Base-by-base conservation (phyloP, 768 basidiomycete genomes). In the Porpolomopsis calyptriformis region DNA sequence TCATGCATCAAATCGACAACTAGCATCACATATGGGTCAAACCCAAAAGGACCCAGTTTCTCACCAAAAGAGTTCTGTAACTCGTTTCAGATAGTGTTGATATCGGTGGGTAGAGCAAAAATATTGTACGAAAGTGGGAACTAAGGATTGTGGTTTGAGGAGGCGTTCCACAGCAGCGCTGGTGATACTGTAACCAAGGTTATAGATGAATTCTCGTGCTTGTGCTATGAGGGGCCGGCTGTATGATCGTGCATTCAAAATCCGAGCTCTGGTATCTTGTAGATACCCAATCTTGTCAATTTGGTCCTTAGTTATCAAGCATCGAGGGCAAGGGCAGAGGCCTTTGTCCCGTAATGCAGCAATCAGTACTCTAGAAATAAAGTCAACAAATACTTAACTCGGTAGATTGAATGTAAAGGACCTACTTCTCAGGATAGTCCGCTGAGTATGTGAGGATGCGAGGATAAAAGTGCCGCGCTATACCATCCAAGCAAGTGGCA, bases 361-460 rank as follows among this genome's bases (percentile, higher is more conserved):
- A 0, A 66, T 52, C 1, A 58, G 47, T 24, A 54, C 49, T 43
- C 63, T 61, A 40, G 23, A 46, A 20, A 29, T 23, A 38, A 12
- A 31, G 22, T 0, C 11, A 23, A 39, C 33, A 31, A 19, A 19
- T n/a, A 42, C 18, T 14, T n/a, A 35, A 9, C 12, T 20, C 12
- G 14, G 12, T 16, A 27, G 43, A 20, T n/a, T 25, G 33, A 12
- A 40, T 23, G 4, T 4, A 14, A 22, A 22, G 16, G 12, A 23
- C 39, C 5, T 44, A 51, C 50, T 51, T 51, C 31, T 63, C 60
- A 0, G 55, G 61, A 40, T 61, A 63, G 42, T 60, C 55, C 2
- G 57, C 62, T 0, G 57, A 45, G 25, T 63, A 61, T 0, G 60
- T 54, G 27, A 63, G 57, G 0, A 63, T 40, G 0, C 46, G 45